phyloP scores from a whole-genome alignment of 2,329 filamentous ascomycete genomes.

The Bipolaris gigantea region DNA sequence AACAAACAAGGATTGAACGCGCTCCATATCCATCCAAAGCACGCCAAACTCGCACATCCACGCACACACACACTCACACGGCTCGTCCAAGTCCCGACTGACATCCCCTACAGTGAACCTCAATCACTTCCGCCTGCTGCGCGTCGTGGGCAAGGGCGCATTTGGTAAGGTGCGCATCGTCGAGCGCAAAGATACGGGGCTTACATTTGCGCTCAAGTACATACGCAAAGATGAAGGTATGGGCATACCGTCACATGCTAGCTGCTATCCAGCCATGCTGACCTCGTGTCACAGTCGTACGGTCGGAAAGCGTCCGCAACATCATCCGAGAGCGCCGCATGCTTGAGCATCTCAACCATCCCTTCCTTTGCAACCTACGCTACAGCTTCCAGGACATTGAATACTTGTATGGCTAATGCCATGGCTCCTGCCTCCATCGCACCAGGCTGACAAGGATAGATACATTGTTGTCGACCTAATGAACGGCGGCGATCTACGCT shows the following conservation, averaged over 20 bases:
- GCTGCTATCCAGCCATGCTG: slow-evolving; percentile 15
- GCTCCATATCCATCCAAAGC: neutral
- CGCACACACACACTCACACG: neutral
- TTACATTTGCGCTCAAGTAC: slow-evolving; percentile 97
- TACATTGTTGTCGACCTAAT: slow-evolving; percentile 97
- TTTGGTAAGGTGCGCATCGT: slow-evolving; percentile 99
- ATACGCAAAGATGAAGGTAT: slow-evolving; percentile 97
- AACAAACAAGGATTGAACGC: neutral
- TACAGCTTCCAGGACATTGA: slow-evolving; percentile 99
- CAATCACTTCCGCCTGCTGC: slow-evolving; percentile 92
- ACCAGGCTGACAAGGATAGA: slow-evolving; percentile 46
- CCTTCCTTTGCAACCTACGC: slow-evolving; percentile 95
- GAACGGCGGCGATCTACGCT: slow-evolving; percentile 94
- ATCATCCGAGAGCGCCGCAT: slow-evolving; percentile 97
- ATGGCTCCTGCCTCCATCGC: neutral
- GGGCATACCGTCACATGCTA: slow-evolving; percentile 33
- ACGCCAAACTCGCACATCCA: neutral
- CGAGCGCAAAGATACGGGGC: slow-evolving; percentile 89
- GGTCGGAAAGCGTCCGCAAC: slow-evolving; percentile 95
- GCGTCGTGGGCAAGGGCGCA: slow-evolving; percentile 95
- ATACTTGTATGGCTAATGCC: slow-evolving; percentile 74
- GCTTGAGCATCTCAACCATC: slow-evolving; percentile 97
- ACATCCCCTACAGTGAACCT: slow-evolving; percentile 71
- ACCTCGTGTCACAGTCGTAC: slow-evolving; percentile 69
- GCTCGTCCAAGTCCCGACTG: slow-evolving; percentile 9